Evolutionary conservation across 1,139 yeast species (phyloP).

Genomic region (Taphrina populina): DNA sequence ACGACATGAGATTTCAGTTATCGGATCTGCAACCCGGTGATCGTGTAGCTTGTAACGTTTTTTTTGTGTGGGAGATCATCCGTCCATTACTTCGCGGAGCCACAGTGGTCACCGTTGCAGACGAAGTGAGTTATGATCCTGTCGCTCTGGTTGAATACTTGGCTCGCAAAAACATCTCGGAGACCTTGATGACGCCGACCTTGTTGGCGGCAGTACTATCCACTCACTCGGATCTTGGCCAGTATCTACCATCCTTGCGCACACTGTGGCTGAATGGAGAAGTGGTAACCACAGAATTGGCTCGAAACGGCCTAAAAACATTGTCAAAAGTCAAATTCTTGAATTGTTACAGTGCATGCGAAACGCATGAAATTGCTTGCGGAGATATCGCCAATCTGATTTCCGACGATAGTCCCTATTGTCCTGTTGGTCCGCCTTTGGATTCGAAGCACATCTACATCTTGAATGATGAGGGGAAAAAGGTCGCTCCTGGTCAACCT

Average conservation of each 20-base stretch:
- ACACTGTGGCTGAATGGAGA: slow-evolving; percentile 27
- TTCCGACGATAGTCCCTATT: slow-evolving; percentile 3
- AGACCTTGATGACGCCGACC: slow-evolving; percentile 24
- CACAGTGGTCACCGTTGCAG: slow-evolving; percentile 22
- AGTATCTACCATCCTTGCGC: slow-evolving; percentile 6
- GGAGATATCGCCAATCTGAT: slow-evolving; percentile 20
- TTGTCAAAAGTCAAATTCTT: slow-evolving; percentile 14
- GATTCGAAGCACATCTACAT: slow-evolving; percentile 15
- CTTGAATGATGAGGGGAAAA: slow-evolving; percentile 12
- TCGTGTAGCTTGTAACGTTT: slow-evolving; percentile 27
- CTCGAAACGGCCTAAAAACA: slow-evolving; percentile 10
- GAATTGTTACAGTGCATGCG: slow-evolving; percentile 28
- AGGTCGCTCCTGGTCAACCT: slow-evolving; percentile 3
- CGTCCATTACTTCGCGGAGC: slow-evolving; percentile 21
- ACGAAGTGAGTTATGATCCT: slow-evolving; percentile 23
- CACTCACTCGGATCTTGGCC: neutral
- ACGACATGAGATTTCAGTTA: slow-evolving; percentile 10
- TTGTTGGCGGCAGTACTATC: slow-evolving; percentile 16
- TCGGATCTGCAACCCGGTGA: slow-evolving; percentile 24
- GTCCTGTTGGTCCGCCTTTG: slow-evolving; percentile 23
- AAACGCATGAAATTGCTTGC: slow-evolving; percentile 27
- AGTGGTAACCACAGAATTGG: slow-evolving; percentile 24
- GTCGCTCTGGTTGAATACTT: slow-evolving; percentile 13
- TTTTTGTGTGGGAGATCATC: slow-evolving; percentile 22
- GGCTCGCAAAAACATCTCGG: slow-evolving; percentile 2